Conservation (phyloP, 495 filamentous ascomycete species). For the Cladorrhinum samala region DNA sequence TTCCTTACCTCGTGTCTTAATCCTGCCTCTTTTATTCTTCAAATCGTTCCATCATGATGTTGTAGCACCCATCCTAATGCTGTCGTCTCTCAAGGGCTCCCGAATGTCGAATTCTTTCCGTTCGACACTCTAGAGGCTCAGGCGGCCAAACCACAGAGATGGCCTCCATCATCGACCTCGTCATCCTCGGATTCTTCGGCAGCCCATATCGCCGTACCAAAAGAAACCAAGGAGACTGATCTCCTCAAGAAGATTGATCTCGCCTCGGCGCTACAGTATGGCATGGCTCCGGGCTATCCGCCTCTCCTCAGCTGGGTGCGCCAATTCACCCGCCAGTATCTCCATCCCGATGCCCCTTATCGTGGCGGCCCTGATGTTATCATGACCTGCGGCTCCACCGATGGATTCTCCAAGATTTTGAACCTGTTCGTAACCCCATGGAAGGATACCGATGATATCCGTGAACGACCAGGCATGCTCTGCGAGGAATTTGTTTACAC, state of each 20-base stretch:
- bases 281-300: constrained; percentile 67
- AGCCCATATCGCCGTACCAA: constrained; percentile 63
- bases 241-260: constrained; percentile 67
- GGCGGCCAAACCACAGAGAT: constrained; percentile 64
- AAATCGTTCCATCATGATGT: background rate
- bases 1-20: background rate
- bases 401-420: constrained; percentile 73
- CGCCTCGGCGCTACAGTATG: constrained; percentile 79
- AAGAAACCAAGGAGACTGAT: constrained; percentile 49
- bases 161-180: constrained; percentile 53
- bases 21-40: background rate
- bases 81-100: constrained; percentile 69
- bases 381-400: constrained; percentile 73
- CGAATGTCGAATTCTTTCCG: constrained; percentile 75
- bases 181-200: constrained; percentile 16
- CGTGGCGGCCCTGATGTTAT: constrained; percentile 66
- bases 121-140: constrained; percentile 87
- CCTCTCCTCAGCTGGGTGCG: constrained; percentile 69
- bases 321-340: constrained; percentile 65
- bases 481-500: constrained; percentile 75
- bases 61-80: too few species aligned
- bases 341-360: constrained; percentile 79
- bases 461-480: constrained; percentile 63
- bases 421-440: constrained; percentile 68
- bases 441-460: constrained; percentile 59